These are phyloP conservation scores for Fragaria nilgerrensis DNA, from an alignment of 306 rosid species.

Conservation along the genomic window DNA sequence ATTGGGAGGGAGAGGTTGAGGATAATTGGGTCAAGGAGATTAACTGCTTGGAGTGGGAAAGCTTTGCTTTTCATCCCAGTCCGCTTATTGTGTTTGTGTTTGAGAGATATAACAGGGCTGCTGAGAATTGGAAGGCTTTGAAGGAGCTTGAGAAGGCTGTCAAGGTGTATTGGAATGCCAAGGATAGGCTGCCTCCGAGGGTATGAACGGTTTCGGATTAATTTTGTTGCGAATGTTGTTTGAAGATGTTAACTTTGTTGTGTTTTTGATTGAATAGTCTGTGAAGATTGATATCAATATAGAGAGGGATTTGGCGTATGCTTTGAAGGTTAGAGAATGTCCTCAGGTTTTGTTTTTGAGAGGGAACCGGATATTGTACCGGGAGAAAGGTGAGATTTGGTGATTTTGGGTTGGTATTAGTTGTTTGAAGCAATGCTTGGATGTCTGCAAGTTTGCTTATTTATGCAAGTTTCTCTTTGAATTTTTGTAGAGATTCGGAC, in stretches of 20 bases:
- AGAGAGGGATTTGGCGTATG: conserved; percentile 90
- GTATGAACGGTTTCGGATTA: conserved; percentile 26
- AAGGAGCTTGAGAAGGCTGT: conserved; percentile 93
- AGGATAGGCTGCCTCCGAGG: conserved; percentile 90
- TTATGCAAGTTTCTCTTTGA: not conserved
- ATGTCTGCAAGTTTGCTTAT: not conserved
- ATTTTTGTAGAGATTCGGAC: conserved; percentile 51
- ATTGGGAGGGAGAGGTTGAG: conserved; percentile 95
- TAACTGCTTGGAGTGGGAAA: conserved; percentile 94
- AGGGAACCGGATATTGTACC: conserved; percentile 72
- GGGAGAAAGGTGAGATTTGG: conserved; percentile 74
- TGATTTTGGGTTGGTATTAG: conserved; percentile 1
- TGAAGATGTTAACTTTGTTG: not conserved
- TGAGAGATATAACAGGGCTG: conserved; percentile 80
- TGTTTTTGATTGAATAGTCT: conserved; percentile 37
- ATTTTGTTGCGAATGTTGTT: not conserved
- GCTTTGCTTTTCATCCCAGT: conserved; percentile 91
- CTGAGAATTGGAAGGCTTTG: conserved; percentile 81
- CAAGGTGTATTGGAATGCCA: conserved; percentile 73
- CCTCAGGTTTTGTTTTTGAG: conserved; percentile 78
- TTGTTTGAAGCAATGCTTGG: not conserved
- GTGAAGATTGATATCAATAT: conserved; percentile 84
- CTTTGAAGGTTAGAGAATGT: conserved; percentile 71
- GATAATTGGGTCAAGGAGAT: conserved; percentile 93
- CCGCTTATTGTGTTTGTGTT: conserved; percentile 88